A percentile compares a stretch with the other conserved stretches of the same genome.
Evolutionary conservation across 2,329 filamentous ascomycete genomes (phyloP).

Genomic region (Cercospora sojina): DNA sequence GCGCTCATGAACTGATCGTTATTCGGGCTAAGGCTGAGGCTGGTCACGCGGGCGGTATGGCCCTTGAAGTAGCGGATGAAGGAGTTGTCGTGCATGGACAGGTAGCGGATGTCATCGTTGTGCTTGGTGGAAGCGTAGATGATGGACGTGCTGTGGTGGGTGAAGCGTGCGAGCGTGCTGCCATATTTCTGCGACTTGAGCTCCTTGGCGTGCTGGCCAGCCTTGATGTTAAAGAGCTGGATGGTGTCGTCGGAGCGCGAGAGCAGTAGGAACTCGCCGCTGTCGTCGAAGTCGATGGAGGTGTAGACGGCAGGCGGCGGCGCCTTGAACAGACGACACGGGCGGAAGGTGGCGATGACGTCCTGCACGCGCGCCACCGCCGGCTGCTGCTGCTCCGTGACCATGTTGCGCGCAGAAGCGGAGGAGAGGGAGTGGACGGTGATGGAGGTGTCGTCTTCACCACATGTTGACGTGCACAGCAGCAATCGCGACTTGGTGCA

Average conservation of each 20-base stretch:
- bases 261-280: slow-evolving; percentile 86
- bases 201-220: slow-evolving; percentile 84
- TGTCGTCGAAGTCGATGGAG: slow-evolving; percentile 94
- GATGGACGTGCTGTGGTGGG: slow-evolving; percentile 85
- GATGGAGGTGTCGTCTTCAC: not conserved
- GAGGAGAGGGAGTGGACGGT: not conserved
- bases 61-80: slow-evolving; percentile 96
- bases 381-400: slow-evolving; percentile 27
- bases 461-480: not conserved
- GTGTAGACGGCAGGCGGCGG: slow-evolving; percentile 64
- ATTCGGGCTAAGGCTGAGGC: slow-evolving; percentile 77
- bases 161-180: slow-evolving; percentile 89
- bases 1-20: slow-evolving; percentile 91
- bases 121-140: slow-evolving; percentile 95
- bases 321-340: slow-evolving; percentile 57
- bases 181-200: slow-evolving; percentile 96
- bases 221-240: slow-evolving; percentile 90
- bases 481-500: not conserved
- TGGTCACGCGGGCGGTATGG: slow-evolving; percentile 81
- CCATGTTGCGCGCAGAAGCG: slow-evolving; percentile 19
- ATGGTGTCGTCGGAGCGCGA: slow-evolving; percentile 93
- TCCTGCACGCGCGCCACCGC: slow-evolving; percentile 65
- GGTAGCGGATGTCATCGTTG: slow-evolving; percentile 83
- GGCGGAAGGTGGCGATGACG: slow-evolving; percentile 73
- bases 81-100: slow-evolving; percentile 90